Base-by-base conservation (phyloP, 345 rosid species). In the Hypericum perforatum region DNA sequence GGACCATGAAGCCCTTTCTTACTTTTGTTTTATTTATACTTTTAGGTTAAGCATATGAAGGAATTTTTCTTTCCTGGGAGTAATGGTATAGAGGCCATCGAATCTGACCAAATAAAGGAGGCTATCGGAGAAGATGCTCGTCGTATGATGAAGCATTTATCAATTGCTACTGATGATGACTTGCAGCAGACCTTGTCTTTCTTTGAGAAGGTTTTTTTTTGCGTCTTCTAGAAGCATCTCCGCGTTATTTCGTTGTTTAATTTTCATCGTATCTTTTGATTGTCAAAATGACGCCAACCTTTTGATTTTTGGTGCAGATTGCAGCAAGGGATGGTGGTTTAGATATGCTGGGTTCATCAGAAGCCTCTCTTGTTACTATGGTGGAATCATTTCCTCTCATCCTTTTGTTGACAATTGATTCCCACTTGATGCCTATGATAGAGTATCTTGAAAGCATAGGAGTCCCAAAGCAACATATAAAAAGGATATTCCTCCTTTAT, bases 241-340 rank as follows among this genome's bases (percentile, higher is more conserved):
- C n/a, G n/a, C n/a, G n/a, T n/a, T n/a, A n/a, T n/a, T n/a, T n/a
- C n/a, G n/a, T n/a, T n/a, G n/a, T n/a, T n/a, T n/a, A n/a, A n/a
- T n/a, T n/a, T n/a, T n/a, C n/a, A n/a, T n/a, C n/a, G n/a, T n/a
- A n/a, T n/a, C n/a, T n/a, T n/a, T n/a, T n/a, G n/a, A n/a, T n/a
- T n/a, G n/a, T n/a, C n/a, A n/a, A n/a, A n/a, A n/a, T n/a, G n/a
- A n/a, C n/a, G n/a, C n/a, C n/a, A n/a, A n/a, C n/a, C n/a, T 38
- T 5, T 41, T 5, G 15, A 43, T 15, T 15, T 66, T 11, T 61
- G 60, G 12, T 65, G 41, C 64, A 90, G 97, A 79, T 90, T 59
- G 86, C 80, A 74, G 97, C 97, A 54, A 82, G 95, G 70, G 89
- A 91, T 48, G 97, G 97, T 65, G 97, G 97, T 47, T 70, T n/a